Evolutionary conservation across 2,329 filamentous ascomycete species (phyloP), one percentile per base, ranked within the genome.

Genomic region (Calonectria pseudoturangicola): DNA sequence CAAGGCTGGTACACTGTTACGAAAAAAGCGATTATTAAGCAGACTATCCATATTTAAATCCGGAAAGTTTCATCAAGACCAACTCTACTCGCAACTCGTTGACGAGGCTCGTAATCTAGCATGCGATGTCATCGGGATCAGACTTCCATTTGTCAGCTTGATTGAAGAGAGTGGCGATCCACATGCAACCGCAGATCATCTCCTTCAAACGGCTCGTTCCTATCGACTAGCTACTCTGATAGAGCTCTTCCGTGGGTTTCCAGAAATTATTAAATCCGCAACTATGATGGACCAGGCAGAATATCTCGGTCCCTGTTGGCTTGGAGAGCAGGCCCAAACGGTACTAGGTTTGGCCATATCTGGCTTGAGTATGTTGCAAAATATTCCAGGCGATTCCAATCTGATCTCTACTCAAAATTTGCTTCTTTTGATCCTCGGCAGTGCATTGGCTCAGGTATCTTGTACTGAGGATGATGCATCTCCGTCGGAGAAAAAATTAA

Each of bases 331-430:
- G 27, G 60, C 68, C 0, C 66, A 72, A 3, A 10, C 74, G 1
- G 18, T 60, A 0, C n/a, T 60, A 1, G 36, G 67, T 6, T 47
- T 75, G 1, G 64, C 72, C 0, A 65, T 74, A 3, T 48, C 54
- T 1, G 54, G 73, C 1, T 47, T 76, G 4, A 27, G 50, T 2
- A 65, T 28, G 2, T 2, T 76, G 10, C 30, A 76, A 48, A n/a
- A 1, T 0, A 66, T 76, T 7, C 72, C 72, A 0, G 18, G 28
- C 1, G 47, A 76, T 18, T 76, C 74, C 0, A 56, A 68, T 18
- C 76, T 70, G 1, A 71, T 67, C 4, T 43, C 72, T n/a, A 74
- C 60, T 7, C 75, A 76, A 9, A 54, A 56, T 5, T 33, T 76
- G 1, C 48, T 73, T 1, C 41, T 76, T 3, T 2, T 76, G 12